These are phyloP conservation scores for Artemisia annua DNA, from an alignment of 129 eudicot genomes.

Conservation along the genomic window DNA sequence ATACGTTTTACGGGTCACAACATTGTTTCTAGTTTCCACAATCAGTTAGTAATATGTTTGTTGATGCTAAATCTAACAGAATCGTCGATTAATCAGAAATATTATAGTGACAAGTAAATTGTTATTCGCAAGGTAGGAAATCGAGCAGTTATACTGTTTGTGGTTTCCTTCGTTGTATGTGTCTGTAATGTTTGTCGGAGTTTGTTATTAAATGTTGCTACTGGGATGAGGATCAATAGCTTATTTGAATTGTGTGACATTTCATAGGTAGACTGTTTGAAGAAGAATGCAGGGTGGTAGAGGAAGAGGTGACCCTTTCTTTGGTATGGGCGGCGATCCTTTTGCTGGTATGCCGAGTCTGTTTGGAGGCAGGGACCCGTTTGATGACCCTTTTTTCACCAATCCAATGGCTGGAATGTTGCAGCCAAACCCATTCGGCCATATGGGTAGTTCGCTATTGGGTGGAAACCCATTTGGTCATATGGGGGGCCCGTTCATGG, in stretches of 20 bases:
- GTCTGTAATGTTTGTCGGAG: too few relatives aligned
- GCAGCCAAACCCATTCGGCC: conserved; percentile 46
- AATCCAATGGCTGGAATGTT: conserved; percentile 63
- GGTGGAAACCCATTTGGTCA: conserved; percentile 28
- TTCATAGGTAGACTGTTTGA: conserved; percentile 31
- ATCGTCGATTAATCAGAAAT: too few relatives aligned
- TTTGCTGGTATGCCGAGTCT: conserved; percentile 54
- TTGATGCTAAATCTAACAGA: too few relatives aligned
- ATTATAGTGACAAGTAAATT: too few relatives aligned
- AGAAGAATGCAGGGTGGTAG: conserved; percentile 60
- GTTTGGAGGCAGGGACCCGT: conserved; percentile 74
- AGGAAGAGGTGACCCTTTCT: conserved; percentile 51
- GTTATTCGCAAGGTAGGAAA: too few relatives aligned
- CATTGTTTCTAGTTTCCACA: too few relatives aligned
- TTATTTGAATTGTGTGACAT: neutral
- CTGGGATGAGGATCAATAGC: neutral
- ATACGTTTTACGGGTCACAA: too few relatives aligned
- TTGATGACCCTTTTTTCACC: conserved; percentile 83
- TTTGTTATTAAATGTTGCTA: too few relatives aligned
- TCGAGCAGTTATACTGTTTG: too few relatives aligned
- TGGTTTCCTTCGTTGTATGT: too few relatives aligned
- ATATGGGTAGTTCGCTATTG: conserved; percentile 42
- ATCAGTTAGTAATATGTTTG: too few relatives aligned
- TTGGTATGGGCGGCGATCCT: conserved; percentile 45
- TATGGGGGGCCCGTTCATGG: too few relatives aligned